phyloP scores from a whole-genome alignment of 2,329 filamentous ascomycete genomes.

The Colletotrichum paranaense region DNA sequence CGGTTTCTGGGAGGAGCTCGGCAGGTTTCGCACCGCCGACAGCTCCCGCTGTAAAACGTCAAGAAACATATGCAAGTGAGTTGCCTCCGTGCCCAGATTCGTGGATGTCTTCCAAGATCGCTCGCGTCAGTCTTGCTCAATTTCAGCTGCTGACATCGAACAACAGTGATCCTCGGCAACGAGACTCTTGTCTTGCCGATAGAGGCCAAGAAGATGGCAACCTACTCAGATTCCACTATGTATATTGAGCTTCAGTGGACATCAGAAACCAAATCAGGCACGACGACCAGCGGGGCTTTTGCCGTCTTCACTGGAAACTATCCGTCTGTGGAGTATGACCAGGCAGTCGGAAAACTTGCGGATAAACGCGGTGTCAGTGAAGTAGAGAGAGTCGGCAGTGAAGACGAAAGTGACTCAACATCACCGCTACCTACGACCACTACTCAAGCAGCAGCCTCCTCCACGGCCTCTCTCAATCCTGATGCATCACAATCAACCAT shows the following conservation, averaged over 20 bases:
- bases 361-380: not conserved
- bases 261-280: not conserved
- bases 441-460: not conserved
- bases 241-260: conserved; percentile 2
- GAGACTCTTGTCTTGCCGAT: not conserved
- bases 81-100: not conserved
- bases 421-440: not conserved
- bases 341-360: not conserved
- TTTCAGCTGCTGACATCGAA: not conserved
- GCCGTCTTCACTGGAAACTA: not conserved
- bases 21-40: not conserved
- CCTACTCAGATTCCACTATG: not conserved
- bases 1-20: not conserved
- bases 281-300: conserved; percentile 16
- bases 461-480: not conserved
- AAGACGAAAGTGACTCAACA: not conserved
- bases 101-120: not conserved
- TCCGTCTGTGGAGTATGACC: not conserved
- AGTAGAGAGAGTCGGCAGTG: not conserved
- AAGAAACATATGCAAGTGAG: not conserved
- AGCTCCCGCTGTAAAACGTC: not conserved
- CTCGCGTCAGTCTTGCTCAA: not conserved
- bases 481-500: not conserved
- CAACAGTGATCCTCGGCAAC: not conserved
- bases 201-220: not conserved